Percentiles rank a stretch among this genome's conserved stretches.
phyloP scores from a whole-genome alignment of 2,329 filamentous ascomycete species.

The Thermomyces lanuginosus region DNA sequence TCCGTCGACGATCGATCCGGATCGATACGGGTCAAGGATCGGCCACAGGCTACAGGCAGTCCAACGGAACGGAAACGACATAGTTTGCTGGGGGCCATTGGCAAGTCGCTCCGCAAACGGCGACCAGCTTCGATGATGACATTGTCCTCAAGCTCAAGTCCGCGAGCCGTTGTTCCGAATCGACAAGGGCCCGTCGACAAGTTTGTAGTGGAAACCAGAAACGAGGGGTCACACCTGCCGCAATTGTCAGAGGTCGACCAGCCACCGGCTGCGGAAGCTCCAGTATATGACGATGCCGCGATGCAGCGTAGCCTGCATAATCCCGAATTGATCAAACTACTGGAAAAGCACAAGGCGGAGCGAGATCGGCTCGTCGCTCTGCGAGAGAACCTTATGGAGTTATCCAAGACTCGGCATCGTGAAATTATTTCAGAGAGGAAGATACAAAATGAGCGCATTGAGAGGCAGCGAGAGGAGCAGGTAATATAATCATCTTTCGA shows the following conservation, averaged over 20 bases:
- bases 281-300: constrained; percentile 19
- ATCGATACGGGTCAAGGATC: too few relatives aligned
- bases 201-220: too few relatives aligned
- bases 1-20: constrained; percentile 17
- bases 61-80: constrained; percentile 14
- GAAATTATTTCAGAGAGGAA: constrained; percentile 15
- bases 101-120: constrained; percentile 21
- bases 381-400: constrained; percentile 16
- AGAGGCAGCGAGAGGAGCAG: constrained; percentile 24
- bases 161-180: too few relatives aligned
- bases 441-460: constrained; percentile 14
- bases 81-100: constrained; percentile 20
- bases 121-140: too few relatives aligned
- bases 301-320: constrained; percentile 20
- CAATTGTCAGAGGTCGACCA: constrained; percentile 13
- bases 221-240: too few relatives aligned
- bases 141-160: too few relatives aligned
- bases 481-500: constrained; percentile 10
- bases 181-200: too few relatives aligned
- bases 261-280: constrained; percentile 18
- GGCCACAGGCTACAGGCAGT: constrained; percentile 13
- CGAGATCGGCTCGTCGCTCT: constrained; percentile 19
- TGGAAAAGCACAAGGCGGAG: constrained; percentile 16
- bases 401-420: constrained; percentile 17
- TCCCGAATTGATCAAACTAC: constrained; percentile 15